Percentiles rank a stretch among this genome's conserved stretches.
phyloP scores from a whole-genome alignment of 1,284 basidiomycete species.

The Tausonia pullulans region DNA sequence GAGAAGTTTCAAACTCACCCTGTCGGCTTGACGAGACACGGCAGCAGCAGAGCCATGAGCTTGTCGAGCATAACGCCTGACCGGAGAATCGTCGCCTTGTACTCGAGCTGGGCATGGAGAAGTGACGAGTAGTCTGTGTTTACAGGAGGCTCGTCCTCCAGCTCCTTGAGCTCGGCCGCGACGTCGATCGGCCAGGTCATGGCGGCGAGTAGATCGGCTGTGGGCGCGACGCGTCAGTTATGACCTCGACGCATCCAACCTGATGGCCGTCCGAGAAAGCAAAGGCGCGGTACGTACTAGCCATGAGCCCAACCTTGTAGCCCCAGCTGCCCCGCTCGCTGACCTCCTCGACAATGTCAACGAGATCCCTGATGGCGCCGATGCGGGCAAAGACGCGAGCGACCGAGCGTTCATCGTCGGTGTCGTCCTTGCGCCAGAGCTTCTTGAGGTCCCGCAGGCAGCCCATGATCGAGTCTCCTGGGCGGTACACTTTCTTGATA shows the following conservation, averaged over 20 bases:
- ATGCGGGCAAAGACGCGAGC: conserved; percentile 80
- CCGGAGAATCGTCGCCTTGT: conserved; percentile 56
- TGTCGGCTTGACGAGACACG: conserved; percentile 50
- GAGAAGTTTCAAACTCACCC: conserved; percentile 26
- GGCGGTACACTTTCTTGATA: conserved; percentile 32
- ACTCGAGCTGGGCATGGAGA: conserved; percentile 63
- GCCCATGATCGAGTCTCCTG: conserved; percentile 70
- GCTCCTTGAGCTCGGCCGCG: conserved; percentile 78
- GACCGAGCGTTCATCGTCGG: conserved; percentile 85
- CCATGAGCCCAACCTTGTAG: conserved; percentile 64
- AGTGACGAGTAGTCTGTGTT: conserved; percentile 73
- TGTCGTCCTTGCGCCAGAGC: conserved; percentile 87
- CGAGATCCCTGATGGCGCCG: conserved; percentile 72
- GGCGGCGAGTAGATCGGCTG: conserved; percentile 73
- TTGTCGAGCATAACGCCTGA: conserved; percentile 54
- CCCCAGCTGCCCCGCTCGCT: conserved; percentile 49
- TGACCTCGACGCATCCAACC: too few species aligned
- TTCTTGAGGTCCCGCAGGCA: conserved; percentile 89
- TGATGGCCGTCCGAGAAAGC: neutral
- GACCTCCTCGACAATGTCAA: conserved; percentile 70
- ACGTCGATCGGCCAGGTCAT: conserved; percentile 97
- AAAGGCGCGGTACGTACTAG: conserved; percentile 35
- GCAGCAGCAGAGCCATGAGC: conserved; percentile 55
- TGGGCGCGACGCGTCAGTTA: neutral
- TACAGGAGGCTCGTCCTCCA: conserved; percentile 62